A percentile compares a stretch with the other conserved stretches of the same genome.
These are phyloP conservation scores for Bipolaris gigantea DNA, from an alignment of 2,329 filamentous ascomycete species.

Conservation along the genomic window DNA sequence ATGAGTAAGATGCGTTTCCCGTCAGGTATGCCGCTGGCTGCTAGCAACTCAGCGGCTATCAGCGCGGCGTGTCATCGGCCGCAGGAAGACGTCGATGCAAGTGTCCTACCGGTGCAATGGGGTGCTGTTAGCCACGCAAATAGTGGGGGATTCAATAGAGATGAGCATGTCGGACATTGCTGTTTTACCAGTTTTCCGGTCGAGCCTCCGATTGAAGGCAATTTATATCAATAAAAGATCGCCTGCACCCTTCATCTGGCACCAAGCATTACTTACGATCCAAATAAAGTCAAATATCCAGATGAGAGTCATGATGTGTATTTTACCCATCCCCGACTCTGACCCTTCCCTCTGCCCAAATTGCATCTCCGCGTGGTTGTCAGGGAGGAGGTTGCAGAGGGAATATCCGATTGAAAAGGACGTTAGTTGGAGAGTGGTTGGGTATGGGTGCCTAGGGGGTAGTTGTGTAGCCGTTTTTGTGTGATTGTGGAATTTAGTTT, in stretches of 20 bases:
- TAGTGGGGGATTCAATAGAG: too few species aligned
- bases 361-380: constrained; percentile 1
- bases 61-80: constrained; percentile 39
- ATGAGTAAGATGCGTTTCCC: constrained; percentile 20
- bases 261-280: too few species aligned
- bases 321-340: not conserved
- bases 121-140: constrained; percentile 20
- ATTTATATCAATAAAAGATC: constrained; percentile 9
- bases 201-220: constrained; percentile 11
- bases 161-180: constrained; percentile 19
- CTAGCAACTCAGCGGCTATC: constrained; percentile 36
- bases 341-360: constrained; percentile 3
- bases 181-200: constrained; percentile 25
- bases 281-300: too few species aligned
- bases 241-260: too few species aligned
- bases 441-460: constrained; percentile 1
- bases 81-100: constrained; percentile 16
- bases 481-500: too few species aligned
- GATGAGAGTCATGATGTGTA: too few species aligned
- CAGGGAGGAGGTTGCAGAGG: not conserved
- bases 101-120: constrained; percentile 31
- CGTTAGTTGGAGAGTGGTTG: constrained; percentile 2
- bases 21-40: constrained; percentile 32
- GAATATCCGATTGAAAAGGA: constrained; percentile 6
- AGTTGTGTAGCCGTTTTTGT: too few species aligned